Base-by-base conservation (phyloP, 495 filamentous ascomycete genomes). In the Stereocaulon alpinum region DNA sequence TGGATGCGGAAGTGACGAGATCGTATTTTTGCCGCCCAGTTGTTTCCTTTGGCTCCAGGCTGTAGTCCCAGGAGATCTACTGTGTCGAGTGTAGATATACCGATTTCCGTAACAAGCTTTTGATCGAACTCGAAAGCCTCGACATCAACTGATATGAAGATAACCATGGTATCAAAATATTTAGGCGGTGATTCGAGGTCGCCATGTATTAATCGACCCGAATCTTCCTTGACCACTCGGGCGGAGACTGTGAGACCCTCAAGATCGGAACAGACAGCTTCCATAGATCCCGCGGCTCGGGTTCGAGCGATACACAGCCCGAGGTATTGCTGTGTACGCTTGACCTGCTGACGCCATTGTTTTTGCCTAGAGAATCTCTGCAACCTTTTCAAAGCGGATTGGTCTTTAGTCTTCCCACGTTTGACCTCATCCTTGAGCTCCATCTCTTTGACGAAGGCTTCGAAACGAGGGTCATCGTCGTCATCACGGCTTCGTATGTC, bases 51-150 rank as follows among this genome's bases (percentile, higher is more conserved):
- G 6, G 73, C 60, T 15, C 86, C 85, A 14, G 87, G 86, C 2
- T 79, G 64, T 20, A 82, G 27, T 30, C 64, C 68, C 20, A 63
- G 63, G 44, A 78, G 71, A 58, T 86, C 78, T 12, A 69, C 62
- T 6, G 85, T 88, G 71, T 96, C 90, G 27, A 96, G 80, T 14
- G 78, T 81, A 6, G 88, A 83, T 52, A 96, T 76, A 44, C 91
- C 91, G 56, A 96, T 75, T 68, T 96, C 91, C 9, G 89, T 93
- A 61, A 96, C 72, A 1, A 77, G 64, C 48, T 72, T 71, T 5
- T 76, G 74, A 55, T 81, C 72, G 24, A 68, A 66, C 70, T 96
- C 91, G 62, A 83, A 91, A 15, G 83, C 80, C 67, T 96, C 91
- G 32, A 89, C 67, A 65, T 96, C 91, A 53, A 95, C 70, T 61